A percentile compares a stretch with the other conserved stretches of the same genome.
phyloP scores from a whole-genome alignment of 192 early-diverging fungal genomes.

The Funneliformis mosseae region DNA sequence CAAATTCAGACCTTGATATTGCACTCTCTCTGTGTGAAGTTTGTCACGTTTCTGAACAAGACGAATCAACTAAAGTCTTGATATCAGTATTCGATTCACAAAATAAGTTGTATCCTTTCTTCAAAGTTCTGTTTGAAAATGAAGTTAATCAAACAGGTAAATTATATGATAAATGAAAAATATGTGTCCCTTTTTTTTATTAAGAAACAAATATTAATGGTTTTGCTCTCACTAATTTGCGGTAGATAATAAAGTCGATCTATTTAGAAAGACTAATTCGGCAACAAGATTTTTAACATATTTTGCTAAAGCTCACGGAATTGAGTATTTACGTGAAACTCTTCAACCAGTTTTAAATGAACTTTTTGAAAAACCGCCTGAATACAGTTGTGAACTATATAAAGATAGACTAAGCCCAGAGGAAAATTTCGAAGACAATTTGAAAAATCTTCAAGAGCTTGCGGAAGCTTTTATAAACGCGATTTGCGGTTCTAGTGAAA shows the following conservation, averaged over 20 bases:
- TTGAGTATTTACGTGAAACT: conserved; percentile 79
- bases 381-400: conserved; percentile 87
- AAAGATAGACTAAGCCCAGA: conserved; percentile 68
- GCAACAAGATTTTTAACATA: conserved; percentile 84
- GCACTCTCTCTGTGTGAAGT: conserved; percentile 83
- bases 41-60: conserved; percentile 80
- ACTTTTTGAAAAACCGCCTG: conserved; percentile 61
- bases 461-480: conserved; percentile 80
- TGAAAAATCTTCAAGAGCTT: conserved; percentile 75
- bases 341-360: conserved; percentile 77
- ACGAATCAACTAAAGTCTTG: conserved; percentile 81
- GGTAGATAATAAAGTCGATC: conserved; percentile 63
- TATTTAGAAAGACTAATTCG: conserved; percentile 90
- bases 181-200: neutral
- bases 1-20: conserved; percentile 73
- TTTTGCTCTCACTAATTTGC: neutral
- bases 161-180: neutral
- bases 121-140: conserved; percentile 79
- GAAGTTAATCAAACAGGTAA: conserved; percentile 82
- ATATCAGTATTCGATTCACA: conserved; percentile 79
- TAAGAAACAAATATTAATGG: neutral
- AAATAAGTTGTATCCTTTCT: conserved; percentile 67
- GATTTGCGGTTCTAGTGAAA: conserved; percentile 70
- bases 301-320: conserved; percentile 80
- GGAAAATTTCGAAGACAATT: conserved; percentile 72